A percentile compares a stretch with the other conserved stretches of the same genome.
Evolutionary conservation across 495 filamentous ascomycete species (phyloP).

Genomic region (Daldinia caldariorum): DNA sequence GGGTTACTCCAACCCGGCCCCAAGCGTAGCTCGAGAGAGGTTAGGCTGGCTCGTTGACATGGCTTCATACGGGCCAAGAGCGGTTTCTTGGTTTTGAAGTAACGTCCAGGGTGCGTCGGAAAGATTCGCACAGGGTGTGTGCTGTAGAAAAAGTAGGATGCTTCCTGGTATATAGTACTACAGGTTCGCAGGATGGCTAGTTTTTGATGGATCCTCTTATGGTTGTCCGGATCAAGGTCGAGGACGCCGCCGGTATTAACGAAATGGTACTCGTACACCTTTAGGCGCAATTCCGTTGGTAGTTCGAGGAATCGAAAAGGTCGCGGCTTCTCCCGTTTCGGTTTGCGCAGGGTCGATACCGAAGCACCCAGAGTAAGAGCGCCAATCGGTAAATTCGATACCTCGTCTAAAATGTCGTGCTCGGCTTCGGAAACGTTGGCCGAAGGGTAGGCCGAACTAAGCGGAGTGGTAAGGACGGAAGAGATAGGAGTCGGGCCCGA

Average conservation of each 20-base stretch:
- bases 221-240: slow-evolving; percentile 75
- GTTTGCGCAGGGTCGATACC: slow-evolving; percentile 23
- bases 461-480: slow-evolving; percentile 48
- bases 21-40: slow-evolving; percentile 77
- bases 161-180: slow-evolving; percentile 73
- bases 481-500: slow-evolving; percentile 48
- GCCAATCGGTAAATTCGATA: slow-evolving; percentile 46
- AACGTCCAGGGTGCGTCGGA: slow-evolving; percentile 73
- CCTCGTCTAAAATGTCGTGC: slow-evolving; percentile 44
- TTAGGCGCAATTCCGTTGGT: slow-evolving; percentile 77
- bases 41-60: slow-evolving; percentile 71
- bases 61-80: slow-evolving; percentile 72
- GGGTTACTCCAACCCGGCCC: slow-evolving; percentile 84
- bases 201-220: slow-evolving; percentile 63
- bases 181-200: slow-evolving; percentile 71
- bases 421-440: slow-evolving; percentile 59
- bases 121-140: slow-evolving; percentile 81
- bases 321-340: slow-evolving; percentile 40
- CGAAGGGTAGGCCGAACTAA: slow-evolving; percentile 55
- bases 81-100: slow-evolving; percentile 69
- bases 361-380: slow-evolving; percentile 47
- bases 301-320: slow-evolving; percentile 81
- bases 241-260: slow-evolving; percentile 62
- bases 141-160: slow-evolving; percentile 77
- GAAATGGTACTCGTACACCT: slow-evolving; percentile 74